phyloP scores from a whole-genome alignment of 1,284 basidiomycete genomes.

The Cerrena zonata region DNA sequence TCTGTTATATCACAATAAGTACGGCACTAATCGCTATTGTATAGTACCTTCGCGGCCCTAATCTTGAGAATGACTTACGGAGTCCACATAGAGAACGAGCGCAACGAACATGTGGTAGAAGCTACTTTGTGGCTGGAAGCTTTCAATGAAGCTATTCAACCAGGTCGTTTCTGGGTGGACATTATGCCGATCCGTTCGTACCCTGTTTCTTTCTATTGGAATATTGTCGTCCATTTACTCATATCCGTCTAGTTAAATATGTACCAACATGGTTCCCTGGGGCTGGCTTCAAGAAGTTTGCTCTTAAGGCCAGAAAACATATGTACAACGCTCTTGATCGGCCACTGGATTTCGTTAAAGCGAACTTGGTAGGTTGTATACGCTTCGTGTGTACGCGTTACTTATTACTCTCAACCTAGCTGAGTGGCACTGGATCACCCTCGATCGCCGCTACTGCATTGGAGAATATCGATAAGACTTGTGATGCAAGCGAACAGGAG shows the following conservation, averaged over 20 bases:
- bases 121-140: background rate
- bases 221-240: background rate
- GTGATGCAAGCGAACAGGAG: background rate
- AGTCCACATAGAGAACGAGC: constrained; percentile 18
- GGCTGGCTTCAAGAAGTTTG: constrained; percentile 22
- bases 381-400: too few relatives aligned
- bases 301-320: constrained; percentile 10
- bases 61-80: constrained; percentile 21
- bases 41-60: background rate
- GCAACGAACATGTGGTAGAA: constrained; percentile 5
- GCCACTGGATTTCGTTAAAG: constrained; percentile 15
- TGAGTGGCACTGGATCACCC: too few relatives aligned
- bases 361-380: constrained; percentile 14
- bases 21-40: too few relatives aligned
- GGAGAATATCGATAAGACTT: background rate
- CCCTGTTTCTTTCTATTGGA: background rate
- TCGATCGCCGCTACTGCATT: background rate
- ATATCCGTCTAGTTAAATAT: constrained; percentile 8
- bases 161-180: background rate
- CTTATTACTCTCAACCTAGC: too few relatives aligned
- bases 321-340: constrained; percentile 7
- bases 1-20: too few relatives aligned
- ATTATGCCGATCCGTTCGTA: background rate
- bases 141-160: background rate
- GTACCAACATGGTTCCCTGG: constrained; percentile 26